Base-by-base conservation (phyloP, 108 stramenopile genomes). In the Skeletonema costatum region DNA sequence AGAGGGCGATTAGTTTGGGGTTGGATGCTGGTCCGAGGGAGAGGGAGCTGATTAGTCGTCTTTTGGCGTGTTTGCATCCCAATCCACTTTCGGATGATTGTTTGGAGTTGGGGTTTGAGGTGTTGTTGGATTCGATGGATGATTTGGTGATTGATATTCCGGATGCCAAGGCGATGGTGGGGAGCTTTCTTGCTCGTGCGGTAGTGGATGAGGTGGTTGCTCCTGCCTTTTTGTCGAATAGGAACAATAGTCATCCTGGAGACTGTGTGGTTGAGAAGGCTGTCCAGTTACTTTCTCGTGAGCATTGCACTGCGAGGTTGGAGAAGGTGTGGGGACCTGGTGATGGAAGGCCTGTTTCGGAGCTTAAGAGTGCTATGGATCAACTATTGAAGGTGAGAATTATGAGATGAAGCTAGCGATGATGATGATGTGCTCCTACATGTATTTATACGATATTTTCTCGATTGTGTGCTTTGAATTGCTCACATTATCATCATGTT, bases 311-410 rank as follows among this genome's bases (percentile, higher is more conserved):
- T 33, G 96, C 94, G 16, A 78, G 97, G 29, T 78, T 99, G 25
- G 97, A 98, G 79, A 85, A 84, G 60, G 93, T 98, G 19, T 98
- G 98, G 99, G 99, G 99, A 5, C 96, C 98, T 6, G 97, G 97
- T 5, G 97, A 98, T 71, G 97, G 96, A 19, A 90, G 97, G 29
- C 96, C 97, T 12, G 97, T 99, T 10, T 72, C 78, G 13, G 98
- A 98, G 67, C 89, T 99, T 17, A 99, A 99, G 89, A 83, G 91
- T 9, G 91, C 81, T 16, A 96, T 98, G 88, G 94, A 97, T 67
- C 93, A 96, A 78, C 77, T 96, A 17, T 73, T 97, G 31, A 84
- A 87, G 85, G 82, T 78, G 41, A 63, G 81, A 2, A 10, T 25
- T 25, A 25, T 46, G 11, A 46, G 1, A 36, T 6, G 35, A 36